Evolutionary conservation across 495 filamentous ascomycete species (phyloP).

Genomic region (Penicillium cataractarum): DNA sequence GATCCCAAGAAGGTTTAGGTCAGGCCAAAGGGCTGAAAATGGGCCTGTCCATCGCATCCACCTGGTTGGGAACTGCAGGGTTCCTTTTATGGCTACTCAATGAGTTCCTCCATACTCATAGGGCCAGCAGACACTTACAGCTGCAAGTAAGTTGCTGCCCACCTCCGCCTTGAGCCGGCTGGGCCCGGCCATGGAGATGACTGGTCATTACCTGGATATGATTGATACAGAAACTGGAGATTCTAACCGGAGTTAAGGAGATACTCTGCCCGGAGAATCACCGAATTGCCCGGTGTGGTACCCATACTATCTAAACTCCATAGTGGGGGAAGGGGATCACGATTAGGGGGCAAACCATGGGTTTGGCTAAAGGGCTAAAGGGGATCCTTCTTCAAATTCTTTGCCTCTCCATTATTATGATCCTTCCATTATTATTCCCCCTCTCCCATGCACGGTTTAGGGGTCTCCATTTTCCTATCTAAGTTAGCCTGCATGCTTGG

Average conservation of each 20-base stretch:
- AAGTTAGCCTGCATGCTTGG: conserved; percentile 13
- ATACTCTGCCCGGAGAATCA: background rate
- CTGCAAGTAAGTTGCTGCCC: background rate
- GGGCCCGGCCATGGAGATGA: background rate
- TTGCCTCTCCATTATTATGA: background rate
- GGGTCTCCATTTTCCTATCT: conserved; percentile 7
- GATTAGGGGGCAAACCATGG: background rate
- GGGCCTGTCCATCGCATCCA: conserved; percentile 1
- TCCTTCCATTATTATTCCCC: background rate
- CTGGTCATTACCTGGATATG: background rate
- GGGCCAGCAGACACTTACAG: background rate
- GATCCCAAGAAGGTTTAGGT: background rate
- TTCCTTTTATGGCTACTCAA: background rate
- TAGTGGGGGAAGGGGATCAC: too few relatives aligned
- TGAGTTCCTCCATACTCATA: background rate
- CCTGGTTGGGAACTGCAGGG: background rate
- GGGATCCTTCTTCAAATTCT: background rate
- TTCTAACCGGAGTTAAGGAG: background rate
- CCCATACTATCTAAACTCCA: too few relatives aligned
- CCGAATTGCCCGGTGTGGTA: too few relatives aligned
- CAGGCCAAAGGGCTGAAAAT: conserved; percentile 6
- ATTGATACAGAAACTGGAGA: background rate
- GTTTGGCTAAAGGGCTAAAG: background rate
- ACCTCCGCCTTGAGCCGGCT: background rate
- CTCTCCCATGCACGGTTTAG: background rate